Conservation (phyloP, 2,329 filamentous ascomycete genomes). For the Lecanicillium sp. region DNA sequence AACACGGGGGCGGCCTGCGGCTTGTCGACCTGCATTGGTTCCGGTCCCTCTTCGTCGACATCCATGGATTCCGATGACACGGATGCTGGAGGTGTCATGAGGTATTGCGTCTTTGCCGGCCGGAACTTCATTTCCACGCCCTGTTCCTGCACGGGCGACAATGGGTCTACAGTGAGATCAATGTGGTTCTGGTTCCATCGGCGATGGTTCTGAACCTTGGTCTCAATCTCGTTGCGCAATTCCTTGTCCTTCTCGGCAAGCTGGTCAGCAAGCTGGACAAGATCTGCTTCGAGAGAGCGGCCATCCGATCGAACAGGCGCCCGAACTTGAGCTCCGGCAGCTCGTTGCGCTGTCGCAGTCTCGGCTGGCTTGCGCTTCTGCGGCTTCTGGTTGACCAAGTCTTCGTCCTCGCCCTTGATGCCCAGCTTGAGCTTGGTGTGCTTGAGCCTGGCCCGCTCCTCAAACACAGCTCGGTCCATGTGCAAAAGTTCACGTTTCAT, state of each 20-base stretch:
- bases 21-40: constrained; percentile 32
- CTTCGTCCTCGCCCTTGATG: constrained; percentile 89
- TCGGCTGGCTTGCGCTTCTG: constrained; percentile 63
- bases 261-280: constrained; percentile 68
- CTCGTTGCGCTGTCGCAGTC: constrained; percentile 50
- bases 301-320: constrained; percentile 62
- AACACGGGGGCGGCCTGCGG: constrained; percentile 26
- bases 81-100: constrained; percentile 56
- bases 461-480: constrained; percentile 70
- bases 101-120: constrained; percentile 62
- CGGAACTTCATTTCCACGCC: constrained; percentile 56
- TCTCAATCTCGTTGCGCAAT: constrained; percentile 74
- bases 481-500: constrained; percentile 69
- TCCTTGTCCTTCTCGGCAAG: constrained; percentile 74
- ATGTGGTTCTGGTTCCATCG: constrained; percentile 88
- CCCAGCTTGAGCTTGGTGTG: constrained; percentile 79
- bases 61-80: constrained; percentile 49
- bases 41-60: constrained; percentile 38
- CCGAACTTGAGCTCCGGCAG: constrained; percentile 57
- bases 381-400: constrained; percentile 86
- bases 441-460: constrained; percentile 75
- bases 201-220: constrained; percentile 78
- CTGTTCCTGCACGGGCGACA: constrained; percentile 68
- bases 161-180: constrained; percentile 76
- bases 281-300: constrained; percentile 67